Conservation (phyloP, 2,329 filamentous ascomycete species). For the Atkinsonella hypoxylon region DNA sequence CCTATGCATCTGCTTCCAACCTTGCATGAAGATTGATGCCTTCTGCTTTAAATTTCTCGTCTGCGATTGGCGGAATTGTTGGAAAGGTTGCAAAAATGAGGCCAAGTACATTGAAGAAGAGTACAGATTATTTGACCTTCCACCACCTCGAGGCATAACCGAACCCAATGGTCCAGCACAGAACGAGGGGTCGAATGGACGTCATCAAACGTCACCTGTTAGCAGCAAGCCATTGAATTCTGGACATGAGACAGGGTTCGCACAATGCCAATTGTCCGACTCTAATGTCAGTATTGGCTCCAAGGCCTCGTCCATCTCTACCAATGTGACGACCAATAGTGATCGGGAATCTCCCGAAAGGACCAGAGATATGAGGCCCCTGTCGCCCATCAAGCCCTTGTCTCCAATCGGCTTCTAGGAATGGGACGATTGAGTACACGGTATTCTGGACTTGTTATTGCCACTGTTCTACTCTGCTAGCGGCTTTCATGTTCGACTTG, state of each 20-base stretch:
- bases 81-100: constrained; percentile 92
- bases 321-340: constrained; percentile 33
- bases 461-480: constrained; percentile 5
- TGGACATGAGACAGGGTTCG: constrained; percentile 27
- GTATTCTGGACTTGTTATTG: constrained; percentile 2
- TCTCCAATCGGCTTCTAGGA: constrained; percentile 47
- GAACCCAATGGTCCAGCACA: constrained; percentile 20
- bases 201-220: constrained; percentile 45
- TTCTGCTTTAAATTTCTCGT: constrained; percentile 95
- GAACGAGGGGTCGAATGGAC: constrained; percentile 8
- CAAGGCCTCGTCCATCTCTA: constrained; percentile 30
- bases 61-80: constrained; percentile 91
- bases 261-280: constrained; percentile 26
- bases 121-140: constrained; percentile 47
- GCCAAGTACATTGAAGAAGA: constrained; percentile 64
- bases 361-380: constrained; percentile 34
- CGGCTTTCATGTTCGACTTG: no score
- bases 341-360: constrained; percentile 20
- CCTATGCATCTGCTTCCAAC: constrained; percentile 92
- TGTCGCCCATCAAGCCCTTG: constrained; percentile 55
- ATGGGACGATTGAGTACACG: neutral
- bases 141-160: constrained; percentile 38
- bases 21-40: constrained; percentile 89
- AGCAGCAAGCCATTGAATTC: constrained; percentile 42
- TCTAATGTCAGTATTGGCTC: constrained; percentile 33